Base-by-base conservation (phyloP, 768 basidiomycete species). In the Hemileccinum impolitum region DNA sequence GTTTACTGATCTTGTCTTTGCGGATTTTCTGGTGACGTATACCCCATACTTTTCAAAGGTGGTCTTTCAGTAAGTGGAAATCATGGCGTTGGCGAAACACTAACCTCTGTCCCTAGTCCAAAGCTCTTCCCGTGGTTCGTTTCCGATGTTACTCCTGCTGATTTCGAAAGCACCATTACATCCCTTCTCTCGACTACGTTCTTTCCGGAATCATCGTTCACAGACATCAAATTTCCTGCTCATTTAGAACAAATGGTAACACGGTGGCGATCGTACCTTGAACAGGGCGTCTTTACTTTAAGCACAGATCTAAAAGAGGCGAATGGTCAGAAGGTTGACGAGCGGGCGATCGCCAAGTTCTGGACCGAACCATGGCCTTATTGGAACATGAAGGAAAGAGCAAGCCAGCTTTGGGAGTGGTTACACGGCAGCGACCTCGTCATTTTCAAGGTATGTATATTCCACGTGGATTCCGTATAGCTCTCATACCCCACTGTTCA, bases 81-180 rank as follows among this genome's bases (percentile, higher is more conserved):
- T 26, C 8, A 9, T 2, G 8, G 12, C 15, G 2, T 8, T 32
- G 8, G 44, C 11, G 40, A 45, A 45, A 13, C 14, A 12, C 47
- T 68, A 9, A 64, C 40, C 18, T 34, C 37, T 39, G 17, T 47
- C 15, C 46, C 2, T 21, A 95, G 94, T 70, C 90, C 94, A 0
- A 97, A 99, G 66, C 72, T 88, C 9, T 87, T 97, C 44, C 94
- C 94, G 0, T 99, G 95, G 94, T 99, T 98, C 63, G 94, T 97
- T 39, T 93, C 90, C 11, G 92, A 96, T 64, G 93, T 94, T 23
- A 88, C 90, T 4, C 94, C 95, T 1, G 71, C 76, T 21, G 95
- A 99, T 66, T 96, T 96, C 66, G 57, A 64, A 21, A 66, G 72
- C 42, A 78, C 81, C 0, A 76, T 94, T 48, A 45, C 64, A 2